These are phyloP conservation scores for Nosema muscidifuracis DNA, from an alignment of 371 early-diverging fungal genomes.

Conservation along the genomic window DNA sequence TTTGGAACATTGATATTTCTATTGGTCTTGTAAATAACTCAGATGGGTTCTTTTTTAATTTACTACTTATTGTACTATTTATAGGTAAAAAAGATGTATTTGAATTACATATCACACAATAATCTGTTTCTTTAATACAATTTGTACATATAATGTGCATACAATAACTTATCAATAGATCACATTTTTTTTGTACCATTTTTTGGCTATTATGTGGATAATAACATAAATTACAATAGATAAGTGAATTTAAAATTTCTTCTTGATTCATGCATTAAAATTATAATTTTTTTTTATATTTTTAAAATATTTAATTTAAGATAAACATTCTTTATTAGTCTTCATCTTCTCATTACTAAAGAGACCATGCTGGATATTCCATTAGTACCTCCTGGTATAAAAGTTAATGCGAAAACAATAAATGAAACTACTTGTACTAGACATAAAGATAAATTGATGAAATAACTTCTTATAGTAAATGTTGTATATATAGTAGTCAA, in stretches of 20 bases:
- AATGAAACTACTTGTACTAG: conserved; percentile 52
- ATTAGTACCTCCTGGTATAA: conserved; percentile 55
- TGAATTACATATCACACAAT: neutral
- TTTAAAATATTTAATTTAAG: no score
- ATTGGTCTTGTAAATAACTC: conserved; percentile 7
- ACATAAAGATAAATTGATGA: conserved; percentile 33
- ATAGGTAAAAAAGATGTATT: neutral
- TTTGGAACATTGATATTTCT: conserved; percentile 6
- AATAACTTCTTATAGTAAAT: conserved; percentile 25
- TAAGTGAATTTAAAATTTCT: neutral
- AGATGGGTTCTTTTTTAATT: neutral
- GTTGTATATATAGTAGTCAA: conserved; percentile 48
- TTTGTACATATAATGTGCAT: neutral
- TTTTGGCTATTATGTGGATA: neutral
- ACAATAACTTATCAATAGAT: neutral
- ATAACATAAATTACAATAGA: conserved; percentile 2
- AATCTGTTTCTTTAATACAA: neutral
- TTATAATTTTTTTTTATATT: no score
- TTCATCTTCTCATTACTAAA: conserved; percentile 44
- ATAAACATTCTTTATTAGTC: neutral
- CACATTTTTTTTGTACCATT: no score
- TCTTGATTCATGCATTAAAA: conserved; percentile 9
- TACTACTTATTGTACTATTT: neutral
- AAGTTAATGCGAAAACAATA: conserved; percentile 49
- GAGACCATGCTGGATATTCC: conserved; percentile 48